phyloP scores from a whole-genome alignment of 1,284 basidiomycete species.

The Apiotrichum brassicae region DNA sequence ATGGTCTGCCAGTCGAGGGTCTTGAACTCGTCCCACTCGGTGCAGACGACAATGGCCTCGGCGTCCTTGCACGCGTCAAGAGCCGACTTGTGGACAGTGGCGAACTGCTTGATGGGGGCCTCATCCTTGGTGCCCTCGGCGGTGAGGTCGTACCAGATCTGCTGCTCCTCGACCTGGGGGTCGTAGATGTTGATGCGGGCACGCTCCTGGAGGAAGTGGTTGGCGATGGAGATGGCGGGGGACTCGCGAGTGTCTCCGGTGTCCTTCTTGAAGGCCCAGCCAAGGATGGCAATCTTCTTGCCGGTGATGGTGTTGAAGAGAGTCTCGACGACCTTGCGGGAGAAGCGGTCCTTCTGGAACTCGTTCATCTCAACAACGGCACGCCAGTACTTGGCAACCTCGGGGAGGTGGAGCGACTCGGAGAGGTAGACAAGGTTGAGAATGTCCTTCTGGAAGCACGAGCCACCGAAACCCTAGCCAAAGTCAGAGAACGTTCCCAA shows the following conservation, averaged over 20 bases:
- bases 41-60: conserved; percentile 83
- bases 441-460: conserved; percentile 99
- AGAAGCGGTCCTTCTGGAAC: conserved; percentile 85
- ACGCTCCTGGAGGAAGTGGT: conserved; percentile 85
- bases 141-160: conserved; percentile 54
- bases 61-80: conserved; percentile 81
- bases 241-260: conserved; percentile 97
- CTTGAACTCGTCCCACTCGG: conserved; percentile 94
- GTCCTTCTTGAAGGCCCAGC: conserved; percentile 87
- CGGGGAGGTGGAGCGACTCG: conserved; percentile 86
- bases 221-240: conserved; percentile 89
- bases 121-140: conserved; percentile 47
- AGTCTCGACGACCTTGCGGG: conserved; percentile 83
- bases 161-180: conserved; percentile 61
- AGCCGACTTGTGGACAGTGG: conserved; percentile 69
- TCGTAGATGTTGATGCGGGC: conserved; percentile 86
- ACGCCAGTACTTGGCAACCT: conserved; percentile 97
- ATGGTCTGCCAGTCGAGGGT: conserved; percentile 79
- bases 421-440: conserved; percentile 96
- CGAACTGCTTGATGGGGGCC: conserved; percentile 65
- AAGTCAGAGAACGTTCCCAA: no score
- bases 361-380: conserved; percentile 95
- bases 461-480: conserved; percentile 80
- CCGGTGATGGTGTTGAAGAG: conserved; percentile 82
- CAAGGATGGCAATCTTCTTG: conserved; percentile 91